phyloP scores from a whole-genome alignment of 2,329 filamentous ascomycete genomes.

The Ceratocystis ficicola region DNA sequence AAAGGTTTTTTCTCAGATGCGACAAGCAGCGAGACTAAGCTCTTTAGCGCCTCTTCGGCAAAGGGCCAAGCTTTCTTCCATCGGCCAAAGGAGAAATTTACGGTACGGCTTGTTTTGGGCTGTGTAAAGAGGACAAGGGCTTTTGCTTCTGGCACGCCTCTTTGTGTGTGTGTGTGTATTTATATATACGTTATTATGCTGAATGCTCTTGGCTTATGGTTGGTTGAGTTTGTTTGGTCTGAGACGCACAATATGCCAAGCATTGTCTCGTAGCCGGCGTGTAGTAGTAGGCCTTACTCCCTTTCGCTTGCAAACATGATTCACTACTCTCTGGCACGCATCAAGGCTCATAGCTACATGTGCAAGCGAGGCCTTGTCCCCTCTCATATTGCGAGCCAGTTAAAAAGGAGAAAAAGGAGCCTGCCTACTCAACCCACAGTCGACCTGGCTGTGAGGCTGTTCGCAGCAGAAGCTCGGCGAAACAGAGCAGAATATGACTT shows the following conservation, averaged over 20 bases:
- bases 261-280: neutral
- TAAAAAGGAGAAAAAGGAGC: neutral
- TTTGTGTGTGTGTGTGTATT: neutral
- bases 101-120: constrained; percentile 1
- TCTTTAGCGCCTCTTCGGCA: neutral
- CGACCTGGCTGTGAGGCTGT: neutral
- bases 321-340: neutral
- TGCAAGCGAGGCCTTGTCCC: neutral
- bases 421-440: neutral
- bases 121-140: neutral
- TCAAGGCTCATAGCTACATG: neutral
- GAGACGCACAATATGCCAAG: neutral
- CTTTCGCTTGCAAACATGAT: neutral
- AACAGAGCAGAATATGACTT: neutral
- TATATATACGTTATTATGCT: too few relatives aligned
- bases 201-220: neutral
- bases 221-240: constrained; percentile 3
- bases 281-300: neutral
- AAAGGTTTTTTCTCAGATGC: neutral
- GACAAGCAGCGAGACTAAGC: neutral
- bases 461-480: neutral
- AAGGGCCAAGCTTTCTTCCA: neutral
- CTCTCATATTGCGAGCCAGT: neutral
- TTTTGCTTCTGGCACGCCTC: neutral
- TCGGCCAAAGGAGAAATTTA: neutral